Evolutionary conservation across 257 asterid genomes (phyloP).

Genomic region (Nicotiana attenuata): DNA sequence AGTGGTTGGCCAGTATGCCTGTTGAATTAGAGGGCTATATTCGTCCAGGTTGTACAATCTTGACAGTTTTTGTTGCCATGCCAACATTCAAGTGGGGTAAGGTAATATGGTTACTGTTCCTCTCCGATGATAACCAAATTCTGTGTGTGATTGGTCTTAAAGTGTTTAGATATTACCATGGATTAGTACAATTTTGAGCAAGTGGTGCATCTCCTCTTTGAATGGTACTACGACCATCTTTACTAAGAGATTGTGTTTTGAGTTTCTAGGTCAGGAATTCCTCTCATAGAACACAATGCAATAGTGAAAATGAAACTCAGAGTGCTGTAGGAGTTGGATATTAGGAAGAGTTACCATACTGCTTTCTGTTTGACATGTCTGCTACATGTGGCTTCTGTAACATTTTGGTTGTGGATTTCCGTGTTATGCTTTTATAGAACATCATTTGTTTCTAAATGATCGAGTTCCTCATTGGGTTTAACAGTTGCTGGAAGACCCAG

Average conservation of each 20-base stretch:
- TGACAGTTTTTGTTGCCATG: conserved; percentile 76
- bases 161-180: background rate
- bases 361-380: background rate
- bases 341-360: conserved; percentile 1
- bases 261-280: conserved; percentile 1
- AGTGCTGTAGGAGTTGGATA: background rate
- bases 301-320: background rate
- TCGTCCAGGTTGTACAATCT: conserved; percentile 92
- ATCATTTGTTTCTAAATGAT: background rate
- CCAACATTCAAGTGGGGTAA: conserved; percentile 64
- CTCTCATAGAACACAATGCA: background rate
- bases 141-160: background rate
- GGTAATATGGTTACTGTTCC: conserved; percentile 36
- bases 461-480: conserved; percentile 14
- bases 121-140: background rate
- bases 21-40: conserved; percentile 91
- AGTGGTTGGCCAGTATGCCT: conserved; percentile 96
- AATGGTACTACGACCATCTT: background rate
- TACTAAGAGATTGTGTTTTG: background rate
- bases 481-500: conserved; percentile 81
- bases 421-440: background rate
- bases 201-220: background rate
- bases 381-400: background rate
- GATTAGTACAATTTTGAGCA: background rate
- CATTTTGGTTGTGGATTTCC: background rate